These are phyloP conservation scores for Catharanthus roseus DNA, from an alignment of 257 asterid species.

Conservation along the genomic window DNA sequence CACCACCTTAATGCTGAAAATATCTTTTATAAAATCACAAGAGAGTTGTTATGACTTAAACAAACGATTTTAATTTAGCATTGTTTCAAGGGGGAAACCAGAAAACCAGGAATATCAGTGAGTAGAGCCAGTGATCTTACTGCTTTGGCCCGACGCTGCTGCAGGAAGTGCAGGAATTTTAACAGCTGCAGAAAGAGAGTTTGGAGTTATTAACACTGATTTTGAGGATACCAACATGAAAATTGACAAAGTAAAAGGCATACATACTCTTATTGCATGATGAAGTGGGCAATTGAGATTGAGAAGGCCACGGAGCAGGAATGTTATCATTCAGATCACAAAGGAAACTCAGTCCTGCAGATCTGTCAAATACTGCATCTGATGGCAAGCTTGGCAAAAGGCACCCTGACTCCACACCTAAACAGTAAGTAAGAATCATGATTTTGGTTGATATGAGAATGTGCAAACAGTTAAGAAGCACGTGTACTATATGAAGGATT, in stretches of 20 bases:
- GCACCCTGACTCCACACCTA: conserved; percentile 70
- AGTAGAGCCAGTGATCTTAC: conserved; percentile 40
- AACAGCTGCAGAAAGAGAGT: conserved; percentile 53
- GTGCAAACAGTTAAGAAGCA: too few relatives aligned
- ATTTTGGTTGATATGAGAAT: too few relatives aligned
- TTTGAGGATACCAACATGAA: not conserved
- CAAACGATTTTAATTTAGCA: not conserved
- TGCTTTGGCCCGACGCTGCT: conserved; percentile 79
- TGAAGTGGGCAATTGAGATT: conserved; percentile 55
- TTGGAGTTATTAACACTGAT: not conserved
- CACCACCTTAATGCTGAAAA: too few relatives aligned
- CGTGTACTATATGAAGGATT: too few relatives aligned
- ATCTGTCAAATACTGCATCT: conserved; percentile 65
- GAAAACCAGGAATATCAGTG: not conserved
- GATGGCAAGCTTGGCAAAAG: conserved; percentile 95
- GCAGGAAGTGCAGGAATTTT: conserved; percentile 98
- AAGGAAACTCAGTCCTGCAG: conserved; percentile 72
- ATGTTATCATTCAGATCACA: conserved; percentile 96
- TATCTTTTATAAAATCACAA: too few relatives aligned
- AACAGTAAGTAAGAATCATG: conserved; percentile 7
- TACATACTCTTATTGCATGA: conserved; percentile 84
- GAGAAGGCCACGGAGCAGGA: conserved; percentile 97
- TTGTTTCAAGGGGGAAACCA: not conserved
- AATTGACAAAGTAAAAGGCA: not conserved
- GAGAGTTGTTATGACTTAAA: too few relatives aligned